Evolutionary conservation across 1,284 basidiomycete genomes (phyloP).

Genomic region (Microbotryomycetes sp.): DNA sequence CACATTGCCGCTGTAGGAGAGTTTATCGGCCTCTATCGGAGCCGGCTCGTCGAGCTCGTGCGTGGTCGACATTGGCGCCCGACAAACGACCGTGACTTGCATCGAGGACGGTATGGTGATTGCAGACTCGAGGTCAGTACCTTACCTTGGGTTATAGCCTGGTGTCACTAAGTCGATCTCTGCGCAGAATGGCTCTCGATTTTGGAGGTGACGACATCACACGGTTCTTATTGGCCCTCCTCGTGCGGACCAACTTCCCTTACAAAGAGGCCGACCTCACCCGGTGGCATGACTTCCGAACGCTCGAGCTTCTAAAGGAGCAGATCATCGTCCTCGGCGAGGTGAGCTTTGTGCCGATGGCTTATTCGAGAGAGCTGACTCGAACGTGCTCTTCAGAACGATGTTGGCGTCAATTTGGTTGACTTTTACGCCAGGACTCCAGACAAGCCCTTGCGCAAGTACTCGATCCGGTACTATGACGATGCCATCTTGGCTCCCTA

Average conservation of each 20-base stretch:
- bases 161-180: slow-evolving; percentile 1
- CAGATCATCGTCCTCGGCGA: slow-evolving; percentile 75
- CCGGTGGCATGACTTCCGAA: slow-evolving; percentile 71
- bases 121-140: slow-evolving; percentile 68
- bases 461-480: slow-evolving; percentile 84
- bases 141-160: neutral
- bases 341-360: slow-evolving; percentile 49
- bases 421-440: slow-evolving; percentile 80
- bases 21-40: slow-evolving; percentile 86
- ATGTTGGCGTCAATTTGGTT: slow-evolving; percentile 78
- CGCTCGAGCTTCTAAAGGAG: slow-evolving; percentile 81
- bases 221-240: slow-evolving; percentile 70
- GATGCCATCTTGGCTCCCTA: slow-evolving; percentile 92
- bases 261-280: slow-evolving; percentile 73
- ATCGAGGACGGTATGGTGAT: slow-evolving; percentile 91
- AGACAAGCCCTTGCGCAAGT: slow-evolving; percentile 71
- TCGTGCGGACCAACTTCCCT: slow-evolving; percentile 72
- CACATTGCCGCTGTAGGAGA: slow-evolving; percentile 56
- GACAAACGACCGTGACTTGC: slow-evolving; percentile 77
- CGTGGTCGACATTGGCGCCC: slow-evolving; percentile 89
- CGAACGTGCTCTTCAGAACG: slow-evolving; percentile 49
- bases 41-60: slow-evolving; percentile 91
- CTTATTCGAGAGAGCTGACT: neutral
- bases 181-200: slow-evolving; percentile 63
- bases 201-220: slow-evolving; percentile 94